Base-by-base conservation (phyloP, 441 rosid genomes). In the Euphorbia celastroides region DNA sequence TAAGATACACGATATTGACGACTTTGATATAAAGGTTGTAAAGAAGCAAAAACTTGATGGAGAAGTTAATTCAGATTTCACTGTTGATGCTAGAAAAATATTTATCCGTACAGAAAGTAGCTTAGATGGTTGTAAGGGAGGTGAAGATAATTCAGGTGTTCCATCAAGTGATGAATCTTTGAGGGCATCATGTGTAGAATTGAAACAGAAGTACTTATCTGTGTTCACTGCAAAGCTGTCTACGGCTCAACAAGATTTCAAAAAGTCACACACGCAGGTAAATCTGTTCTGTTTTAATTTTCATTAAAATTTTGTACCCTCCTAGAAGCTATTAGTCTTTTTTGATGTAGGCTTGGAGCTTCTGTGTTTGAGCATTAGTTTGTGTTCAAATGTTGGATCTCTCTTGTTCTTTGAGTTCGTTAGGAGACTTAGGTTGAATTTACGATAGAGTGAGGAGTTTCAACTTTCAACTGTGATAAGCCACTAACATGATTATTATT, bases 151-250 rank as follows among this genome's bases (percentile, higher is more conserved):
- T 55, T 67, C 71, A 65, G 66, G 66, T 57, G 32, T 67, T 63
- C 38, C 75, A 36, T 77, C 74, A 56, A 76, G 71, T 36, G 57
- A 54, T 60, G 69, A 68, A 58, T 72, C 73, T 73, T 81, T 93
- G 73, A 71, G 72, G 70, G 44, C 60, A 65, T 80, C 72, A 27
- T 88, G 96, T 41, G 90, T 82, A 74, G 75, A 81, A 73, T 74
- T 89, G 61, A 86, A 89, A 73, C 84, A 80, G 66, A 93, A 89
- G 81, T 91, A 86, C 76, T 78, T 93, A 72, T 81, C 89, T 32
- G 77, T 74, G 27, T 89, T 91, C 76, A 82, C 72, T 71, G 66
- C 84, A 64, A 93, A 80, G 83, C 82, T 87, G 42, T 79, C 75
- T 59, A 65, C 80, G 7, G 92, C 86, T 76, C 97, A 86, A 76